Percentiles rank a stretch among this genome's conserved stretches.
These are phyloP conservation scores for Mortierella antarctica DNA, from an alignment of 192 early-diverging fungal species.

Conservation along the genomic window DNA sequence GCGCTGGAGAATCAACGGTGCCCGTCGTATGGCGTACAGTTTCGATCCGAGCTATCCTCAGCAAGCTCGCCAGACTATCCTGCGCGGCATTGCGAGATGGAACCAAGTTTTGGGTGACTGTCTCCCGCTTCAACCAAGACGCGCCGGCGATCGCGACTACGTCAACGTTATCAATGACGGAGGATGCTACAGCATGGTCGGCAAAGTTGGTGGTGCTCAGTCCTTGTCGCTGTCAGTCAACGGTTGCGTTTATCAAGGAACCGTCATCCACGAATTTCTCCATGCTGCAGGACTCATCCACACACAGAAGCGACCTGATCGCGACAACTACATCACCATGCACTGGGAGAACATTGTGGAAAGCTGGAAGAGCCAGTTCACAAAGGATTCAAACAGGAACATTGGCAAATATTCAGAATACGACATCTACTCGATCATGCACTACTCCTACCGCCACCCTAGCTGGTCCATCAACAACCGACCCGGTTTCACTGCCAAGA, in stretches of 20 bases:
- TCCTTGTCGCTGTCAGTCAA: conserved; percentile 16
- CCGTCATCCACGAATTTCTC: conserved; percentile 32
- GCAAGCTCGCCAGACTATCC: conserved; percentile 27
- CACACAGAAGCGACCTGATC: conserved; percentile 34
- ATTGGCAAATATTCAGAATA: conserved; percentile 27
- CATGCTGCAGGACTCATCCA: conserved; percentile 34
- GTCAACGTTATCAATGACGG: conserved; percentile 20
- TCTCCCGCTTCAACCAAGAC: conserved; percentile 33
- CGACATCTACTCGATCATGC: conserved; percentile 36
- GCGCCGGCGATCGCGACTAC: conserved; percentile 22
- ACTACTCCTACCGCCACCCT: conserved; percentile 22
- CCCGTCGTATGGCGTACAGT: conserved; percentile 29
- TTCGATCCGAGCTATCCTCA: conserved; percentile 30
- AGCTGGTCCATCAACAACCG: conserved; percentile 23
- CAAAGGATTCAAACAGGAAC: conserved; percentile 12
- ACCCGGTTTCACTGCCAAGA: conserved; percentile 25
- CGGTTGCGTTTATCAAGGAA: conserved; percentile 21
- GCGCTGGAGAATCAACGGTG: conserved; percentile 29
- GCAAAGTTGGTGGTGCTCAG: conserved; percentile 27
- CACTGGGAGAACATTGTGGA: conserved; percentile 26
- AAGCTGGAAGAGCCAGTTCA: conserved; percentile 22
- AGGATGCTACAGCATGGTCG: conserved; percentile 27
- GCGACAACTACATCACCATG: conserved; percentile 31
- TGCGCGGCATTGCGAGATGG: conserved; percentile 26
- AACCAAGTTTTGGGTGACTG: conserved; percentile 37